A percentile compares a stretch with the other conserved stretches of the same genome.
Conservation (phyloP, 108 stramenopile genomes). For the Pseudonitzschia pungens region DNA sequence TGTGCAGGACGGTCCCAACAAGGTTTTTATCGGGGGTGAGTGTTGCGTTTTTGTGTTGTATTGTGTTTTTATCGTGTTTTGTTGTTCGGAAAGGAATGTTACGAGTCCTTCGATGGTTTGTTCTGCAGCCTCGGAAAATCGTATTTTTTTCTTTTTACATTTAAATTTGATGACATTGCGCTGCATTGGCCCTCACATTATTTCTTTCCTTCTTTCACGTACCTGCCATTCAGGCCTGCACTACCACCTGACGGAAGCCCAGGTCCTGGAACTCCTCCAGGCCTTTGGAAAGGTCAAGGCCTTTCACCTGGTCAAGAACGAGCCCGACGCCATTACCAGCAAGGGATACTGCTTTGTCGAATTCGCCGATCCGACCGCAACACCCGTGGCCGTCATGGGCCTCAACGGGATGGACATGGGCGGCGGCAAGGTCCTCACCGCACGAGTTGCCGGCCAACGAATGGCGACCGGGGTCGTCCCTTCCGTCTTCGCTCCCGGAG, state of each 20-base stretch:
- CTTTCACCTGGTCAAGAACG: slow-evolving; percentile 94
- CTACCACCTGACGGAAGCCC: slow-evolving; percentile 89
- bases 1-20: slow-evolving; percentile 97
- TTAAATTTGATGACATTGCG: neutral
- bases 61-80: neutral
- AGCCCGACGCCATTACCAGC: slow-evolving; percentile 61
- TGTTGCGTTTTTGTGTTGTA: neutral
- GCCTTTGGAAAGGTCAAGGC: slow-evolving; percentile 92
- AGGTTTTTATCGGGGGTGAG: slow-evolving; percentile 96
- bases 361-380: slow-evolving; percentile 81
- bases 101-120: neutral
- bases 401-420: slow-evolving; percentile 96
- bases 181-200: too few relatives aligned
- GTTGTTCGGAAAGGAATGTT: neutral
- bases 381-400: slow-evolving; percentile 86
- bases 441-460: slow-evolving; percentile 69
- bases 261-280: slow-evolving; percentile 90
- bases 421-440: slow-evolving; percentile 91
- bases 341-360: slow-evolving; percentile 99
- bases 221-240: slow-evolving; percentile 67
- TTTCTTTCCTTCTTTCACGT: slow-evolving; percentile 2
- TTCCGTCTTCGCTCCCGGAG: too few relatives aligned
- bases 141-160: neutral
- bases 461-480: slow-evolving; percentile 8
- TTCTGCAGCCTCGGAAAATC: too few relatives aligned